Conservation (phyloP, 2,329 filamentous ascomycete genomes). For the Neoscytalidium dimidiatum region DNA sequence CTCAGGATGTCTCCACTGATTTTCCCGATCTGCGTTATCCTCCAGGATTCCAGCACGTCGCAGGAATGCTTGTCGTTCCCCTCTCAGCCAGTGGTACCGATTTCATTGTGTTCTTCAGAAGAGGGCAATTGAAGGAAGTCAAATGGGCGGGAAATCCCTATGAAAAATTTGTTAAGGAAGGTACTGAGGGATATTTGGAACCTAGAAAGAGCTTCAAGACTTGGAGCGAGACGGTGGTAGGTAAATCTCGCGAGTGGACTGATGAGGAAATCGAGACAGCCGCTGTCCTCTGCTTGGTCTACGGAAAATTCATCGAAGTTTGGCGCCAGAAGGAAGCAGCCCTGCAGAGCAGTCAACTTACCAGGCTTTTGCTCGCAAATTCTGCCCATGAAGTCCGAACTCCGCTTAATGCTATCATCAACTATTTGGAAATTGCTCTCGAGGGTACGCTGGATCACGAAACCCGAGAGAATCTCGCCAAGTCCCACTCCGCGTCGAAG, state of each 20-base stretch:
- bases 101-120: constrained; percentile 91
- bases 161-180: constrained; percentile 72
- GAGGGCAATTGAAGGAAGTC: constrained; percentile 71
- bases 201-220: constrained; percentile 77
- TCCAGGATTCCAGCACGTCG: constrained; percentile 76
- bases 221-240: constrained; percentile 79
- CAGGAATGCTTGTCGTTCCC: constrained; percentile 79
- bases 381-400: constrained; percentile 91
- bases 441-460: constrained; percentile 79
- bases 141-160: constrained; percentile 89
- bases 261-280: constrained; percentile 89
- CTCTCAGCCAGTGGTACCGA: constrained; percentile 74
- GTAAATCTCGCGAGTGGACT: constrained; percentile 83
- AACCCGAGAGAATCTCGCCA: constrained; percentile 79
- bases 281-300: constrained; percentile 82
- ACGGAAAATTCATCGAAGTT: constrained; percentile 87
- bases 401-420: constrained; percentile 90
- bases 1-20: constrained; percentile 73
- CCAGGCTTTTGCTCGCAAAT: constrained; percentile 76
- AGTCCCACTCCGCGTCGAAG: constrained; percentile 88
- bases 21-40: constrained; percentile 80
- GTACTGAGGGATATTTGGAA: constrained; percentile 73
- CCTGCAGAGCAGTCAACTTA: constrained; percentile 78
- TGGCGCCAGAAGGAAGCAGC: constrained; percentile 90
- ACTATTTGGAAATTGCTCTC: constrained; percentile 87